Base-by-base conservation (phyloP, 2,329 filamentous ascomycete genomes). In the Anthostomella pinea region DNA sequence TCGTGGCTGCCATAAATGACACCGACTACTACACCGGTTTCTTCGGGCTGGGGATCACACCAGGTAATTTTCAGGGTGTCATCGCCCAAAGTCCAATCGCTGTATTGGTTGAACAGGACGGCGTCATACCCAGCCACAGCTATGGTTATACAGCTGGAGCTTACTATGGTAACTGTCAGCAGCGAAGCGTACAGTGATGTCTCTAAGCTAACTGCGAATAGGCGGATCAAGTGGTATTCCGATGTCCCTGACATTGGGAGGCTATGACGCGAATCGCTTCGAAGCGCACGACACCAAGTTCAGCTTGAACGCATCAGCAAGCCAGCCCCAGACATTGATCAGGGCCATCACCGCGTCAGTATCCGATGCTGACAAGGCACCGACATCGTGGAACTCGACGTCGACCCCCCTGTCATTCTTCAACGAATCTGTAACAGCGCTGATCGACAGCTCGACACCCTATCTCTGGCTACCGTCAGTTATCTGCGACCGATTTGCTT, bases 131-230 rank as follows among this genome's bases (percentile, higher is more conserved):
- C 1, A 87, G 84, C 56, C 70, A 86, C 44, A 85, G 81, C 26
- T 88, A 85, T 56, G 83, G 81, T 33, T 89, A 82, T 57, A 88
- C 85, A 3, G 84, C 84, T 25, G 85, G 85, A 11, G 83, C 83
- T n/a, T 73, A 74, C 43, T 88, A 88, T 53, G 72, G 81, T 81
- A 65, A 58, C 74, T 61, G 35, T n/a, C 16, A 11, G 7, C 19
- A 35, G 21, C 2, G 26, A 22, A 7, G 10, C 14, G 15, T 11
- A 31, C 25, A 10, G 16, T 6, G 13, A n/a, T 25, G 4, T 9
- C 35, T 43, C 35, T n/a, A 44, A 63, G 57, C 53, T 37, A 63
- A 65, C 38, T 22, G 13, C 41, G 21, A 36, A 27, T 39, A 69
- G 59, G 56, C 54, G 53, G 65, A 50, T 49, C 40, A 16, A 53